These are phyloP conservation scores for Oryza meridionalis DNA, from an alignment of 176 grass and related monocot genomes.

Conservation along the genomic window DNA sequence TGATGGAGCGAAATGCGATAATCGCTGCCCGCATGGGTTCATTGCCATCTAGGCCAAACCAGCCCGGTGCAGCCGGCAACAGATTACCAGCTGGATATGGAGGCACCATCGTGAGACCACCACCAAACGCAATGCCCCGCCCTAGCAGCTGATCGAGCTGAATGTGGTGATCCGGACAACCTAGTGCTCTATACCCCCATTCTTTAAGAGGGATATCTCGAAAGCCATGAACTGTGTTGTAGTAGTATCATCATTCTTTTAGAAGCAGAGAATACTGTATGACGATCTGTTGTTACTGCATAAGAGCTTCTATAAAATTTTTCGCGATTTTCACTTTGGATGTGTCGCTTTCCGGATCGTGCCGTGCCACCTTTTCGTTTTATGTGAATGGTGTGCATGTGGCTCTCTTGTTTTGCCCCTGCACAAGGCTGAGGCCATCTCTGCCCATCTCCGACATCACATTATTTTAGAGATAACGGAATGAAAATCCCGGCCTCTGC, in stretches of 20 bases:
- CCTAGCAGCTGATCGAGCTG: constrained; percentile 22
- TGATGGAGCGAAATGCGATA: constrained; percentile 84
- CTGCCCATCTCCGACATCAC: no score
- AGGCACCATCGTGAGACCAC: constrained; percentile 35
- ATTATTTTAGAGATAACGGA: no score
- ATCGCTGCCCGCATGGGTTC: constrained; percentile 76
- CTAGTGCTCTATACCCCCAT: constrained; percentile 30
- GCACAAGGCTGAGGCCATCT: no score
- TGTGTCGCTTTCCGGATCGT: background rate
- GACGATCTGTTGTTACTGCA: constrained; percentile 22
- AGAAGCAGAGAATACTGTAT: constrained; percentile 34
- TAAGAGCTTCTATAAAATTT: constrained; percentile 21
- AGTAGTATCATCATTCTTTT: constrained; percentile 60
- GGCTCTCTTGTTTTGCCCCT: no score
- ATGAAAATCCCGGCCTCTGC: no score
- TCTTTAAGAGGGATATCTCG: constrained; percentile 54
- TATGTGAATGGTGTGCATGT: no score
- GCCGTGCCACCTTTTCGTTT: background rate
- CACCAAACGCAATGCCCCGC: constrained; percentile 47
- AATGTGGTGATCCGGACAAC: background rate
- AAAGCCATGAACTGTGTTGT: constrained; percentile 32
- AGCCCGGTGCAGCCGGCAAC: constrained; percentile 45
- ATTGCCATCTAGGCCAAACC: constrained; percentile 57
- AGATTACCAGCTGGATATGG: constrained; percentile 71
- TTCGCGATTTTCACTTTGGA: constrained; percentile 14